Evolutionary conservation across 495 filamentous ascomycete species (phyloP).

Genomic region (Aspergillus incahuasiensis): DNA sequence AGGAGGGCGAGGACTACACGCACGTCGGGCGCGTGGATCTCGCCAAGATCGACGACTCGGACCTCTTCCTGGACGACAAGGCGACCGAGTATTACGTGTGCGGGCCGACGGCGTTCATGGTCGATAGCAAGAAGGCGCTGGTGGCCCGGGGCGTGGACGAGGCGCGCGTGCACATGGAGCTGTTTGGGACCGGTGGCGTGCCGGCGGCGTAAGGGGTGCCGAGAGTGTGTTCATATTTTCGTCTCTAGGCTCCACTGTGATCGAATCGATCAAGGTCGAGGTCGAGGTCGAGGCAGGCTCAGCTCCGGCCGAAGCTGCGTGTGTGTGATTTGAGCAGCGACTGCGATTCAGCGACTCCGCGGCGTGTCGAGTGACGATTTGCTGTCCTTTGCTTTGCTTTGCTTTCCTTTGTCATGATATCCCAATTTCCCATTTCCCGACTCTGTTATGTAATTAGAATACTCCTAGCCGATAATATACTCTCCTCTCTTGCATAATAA

Average conservation of each 20-base stretch:
- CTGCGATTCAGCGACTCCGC: too few relatives aligned
- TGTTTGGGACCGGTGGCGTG: conserved; percentile 60
- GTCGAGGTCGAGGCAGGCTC: not conserved
- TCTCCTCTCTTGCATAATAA: not conserved
- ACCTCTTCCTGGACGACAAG: conserved; percentile 50
- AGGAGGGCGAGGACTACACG: conserved; percentile 52
- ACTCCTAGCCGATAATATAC: not conserved
- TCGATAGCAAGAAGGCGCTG: conserved; percentile 45
- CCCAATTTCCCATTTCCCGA: not conserved
- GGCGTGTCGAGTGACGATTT: not conserved
- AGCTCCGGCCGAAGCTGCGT: not conserved
- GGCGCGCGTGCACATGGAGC: conserved; percentile 58
- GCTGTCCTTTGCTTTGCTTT: not conserved
- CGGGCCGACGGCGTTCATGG: conserved; percentile 65
- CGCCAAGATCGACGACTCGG: conserved; percentile 40
- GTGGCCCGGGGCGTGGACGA: conserved; percentile 45
- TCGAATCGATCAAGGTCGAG: too few relatives aligned
- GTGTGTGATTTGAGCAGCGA: too few relatives aligned
- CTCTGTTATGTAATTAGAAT: conserved; percentile 2
- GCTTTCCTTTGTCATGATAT: not conserved
- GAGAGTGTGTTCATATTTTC: too few relatives aligned
- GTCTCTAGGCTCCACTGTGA: too few relatives aligned
- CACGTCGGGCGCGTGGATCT: conserved; percentile 53
- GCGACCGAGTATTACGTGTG: conserved; percentile 64
- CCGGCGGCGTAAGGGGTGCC: conserved; percentile 3